These are phyloP conservation scores for Teratosphaeria epicoccoides DNA, from an alignment of 2,329 filamentous ascomycete species.

Conservation along the genomic window DNA sequence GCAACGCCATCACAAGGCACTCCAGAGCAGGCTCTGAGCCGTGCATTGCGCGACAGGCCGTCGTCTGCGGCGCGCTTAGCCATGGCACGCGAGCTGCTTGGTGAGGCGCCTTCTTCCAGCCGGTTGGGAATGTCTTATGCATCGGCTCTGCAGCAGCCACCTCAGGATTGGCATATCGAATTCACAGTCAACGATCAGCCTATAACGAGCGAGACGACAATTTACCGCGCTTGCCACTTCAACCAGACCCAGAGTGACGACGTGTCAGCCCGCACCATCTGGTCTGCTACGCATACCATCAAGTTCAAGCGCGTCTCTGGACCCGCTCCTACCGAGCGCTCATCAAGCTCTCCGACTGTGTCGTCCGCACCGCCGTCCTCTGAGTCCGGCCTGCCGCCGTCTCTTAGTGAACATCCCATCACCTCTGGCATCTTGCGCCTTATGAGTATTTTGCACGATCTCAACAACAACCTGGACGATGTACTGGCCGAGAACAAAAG, in stretches of 20 bases:
- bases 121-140: conserved; percentile 63
- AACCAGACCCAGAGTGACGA: conserved; percentile 53
- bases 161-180: conserved; percentile 95
- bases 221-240: conserved; percentile 86
- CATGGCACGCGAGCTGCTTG: conserved; percentile 26
- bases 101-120: conserved; percentile 37
- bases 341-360: conserved; percentile 37
- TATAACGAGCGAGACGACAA: conserved; percentile 83
- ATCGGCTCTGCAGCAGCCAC: conserved; percentile 65
- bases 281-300: conserved; percentile 82
- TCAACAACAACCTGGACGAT: conserved; percentile 90
- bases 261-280: conserved; percentile 59
- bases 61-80: conserved; percentile 23
- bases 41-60: conserved; percentile 13
- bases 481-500: conserved; percentile 65
- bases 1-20: conserved; percentile 61
- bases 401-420: conserved; percentile 69
- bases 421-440: conserved; percentile 80
- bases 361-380: conserved; percentile 41
- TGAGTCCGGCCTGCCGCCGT: conserved; percentile 58
- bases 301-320: conserved; percentile 82
- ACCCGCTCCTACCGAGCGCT: conserved; percentile 64
- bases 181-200: conserved; percentile 79
- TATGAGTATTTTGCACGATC: conserved; percentile 78
- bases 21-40: conserved; percentile 11